Evolutionary conservation across 2,329 filamentous ascomycete genomes (phyloP), one percentile per base, ranked within the genome.

Genomic region (Xylaria sp.): DNA sequence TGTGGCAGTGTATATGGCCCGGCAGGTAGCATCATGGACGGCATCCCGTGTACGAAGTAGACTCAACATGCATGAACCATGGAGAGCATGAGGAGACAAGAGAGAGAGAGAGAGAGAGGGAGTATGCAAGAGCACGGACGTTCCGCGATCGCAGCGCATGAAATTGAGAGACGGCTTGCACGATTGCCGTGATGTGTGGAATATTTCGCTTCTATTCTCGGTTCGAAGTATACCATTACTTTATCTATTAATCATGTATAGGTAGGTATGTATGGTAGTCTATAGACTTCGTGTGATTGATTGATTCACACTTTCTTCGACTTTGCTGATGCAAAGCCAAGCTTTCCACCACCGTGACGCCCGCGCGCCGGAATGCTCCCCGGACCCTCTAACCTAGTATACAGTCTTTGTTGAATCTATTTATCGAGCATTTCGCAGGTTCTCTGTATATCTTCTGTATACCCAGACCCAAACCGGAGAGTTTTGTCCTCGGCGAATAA

Each of bases 161-260:
- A 63, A 63, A 69, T 66, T 46, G 58, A 61, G 63, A 66, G 66
- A 66, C 58, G 66, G 52, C 20, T 63, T 2, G 13, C 4, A 28
- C 37, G 58, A 66, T 46, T 54, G 39, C 63, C 63, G 55, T 66
- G 48, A 51, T 63, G 48, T 66, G 58, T 37, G 18, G 32, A 63
- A 55, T 63, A 55, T 63, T 63, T 69, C 41, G 59, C 58, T 66
- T 60, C 54, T 66, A 51, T 63, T 66, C n/a, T 63, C 13, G 23
- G 50, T 54, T 20, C n/a, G 23, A 46, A 20, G n/a, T 57, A 60
- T 57, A 28, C 32, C 62, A 37, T 1, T 55, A 55, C 18, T 50
- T 18, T 25, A 28, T 37, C 34, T 7, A 7, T 46, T 46, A 23
- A 23, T 56, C 20, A 20, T 13, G n/a, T 56, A 52, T 15, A 23